Evolutionary conservation across 2,329 filamentous ascomycete species (phyloP), one percentile per base, ranked within the genome.

Genomic region (Trichoderma sp.): DNA sequence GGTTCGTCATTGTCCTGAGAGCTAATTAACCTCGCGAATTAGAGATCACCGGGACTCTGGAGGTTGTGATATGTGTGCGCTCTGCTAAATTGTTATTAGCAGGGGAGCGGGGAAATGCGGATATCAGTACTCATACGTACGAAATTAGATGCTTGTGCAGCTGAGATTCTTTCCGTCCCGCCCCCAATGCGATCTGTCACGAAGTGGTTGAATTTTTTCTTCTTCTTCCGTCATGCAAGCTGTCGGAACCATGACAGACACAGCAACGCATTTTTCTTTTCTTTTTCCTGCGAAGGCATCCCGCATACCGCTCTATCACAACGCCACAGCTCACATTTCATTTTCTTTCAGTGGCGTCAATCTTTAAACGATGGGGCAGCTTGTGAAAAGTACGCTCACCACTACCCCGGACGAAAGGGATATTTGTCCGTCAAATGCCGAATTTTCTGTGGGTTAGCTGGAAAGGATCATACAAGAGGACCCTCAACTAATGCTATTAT

Each of bases 171-270:
- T 53, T 56, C 50, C 67, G 33, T 41, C 16, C 16, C 24, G 69
- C 69, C 59, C 59, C 69, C 38, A 64, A 72, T 50, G 59, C 59
- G 59, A 72, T 41, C 41, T 64, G 60, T 72, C 69, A 63, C 3
- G 35, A 72, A 24, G 24, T 16, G 35, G 56, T 33, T 50, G 56
- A 11, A 14, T 21, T 31, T 45, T n/a, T 45, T 45, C 6, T 45
- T 45, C 38, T 45, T 45, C 60, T 72, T 60, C 38, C 38, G n/a
- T 59, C 69, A 53, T 41, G n/a, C 24, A 69, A 21, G n/a, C 24
- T 21, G 16, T 31, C 64, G 65, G 29, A 27, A 63, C 18, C 29
- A 12, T 50, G 38, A 18, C 16, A 18, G 38, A 45, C 9, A 12
- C 24, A 56, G n/a, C 9, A 33, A 33, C 18, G 29, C 27, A 27